A percentile compares a stretch with the other conserved stretches of the same genome.
Evolutionary conservation across 345 rosid genomes (phyloP).

Genomic region (Camelina sativa): DNA sequence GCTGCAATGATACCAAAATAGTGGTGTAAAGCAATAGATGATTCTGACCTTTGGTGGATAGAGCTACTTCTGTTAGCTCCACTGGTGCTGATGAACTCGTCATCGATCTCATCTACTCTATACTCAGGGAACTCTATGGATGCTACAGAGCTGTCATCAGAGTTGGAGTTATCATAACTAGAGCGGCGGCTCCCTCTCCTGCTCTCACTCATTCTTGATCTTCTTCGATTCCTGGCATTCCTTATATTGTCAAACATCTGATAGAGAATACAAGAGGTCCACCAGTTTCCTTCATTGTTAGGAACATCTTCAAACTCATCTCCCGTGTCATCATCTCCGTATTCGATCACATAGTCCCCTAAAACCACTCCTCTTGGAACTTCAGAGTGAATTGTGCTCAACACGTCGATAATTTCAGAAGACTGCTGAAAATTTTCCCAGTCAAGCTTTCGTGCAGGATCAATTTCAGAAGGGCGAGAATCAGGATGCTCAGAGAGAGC

Average conservation of each 20-base stretch:
- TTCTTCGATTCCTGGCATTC: slow-evolving; percentile 83
- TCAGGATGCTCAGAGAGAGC: slow-evolving; percentile 84
- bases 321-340: slow-evolving; percentile 85
- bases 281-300: slow-evolving; percentile 81
- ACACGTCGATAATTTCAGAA: slow-evolving; percentile 88
- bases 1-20: slow-evolving; percentile 15
- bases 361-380: slow-evolving; percentile 93
- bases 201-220: slow-evolving; percentile 71
- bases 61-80: slow-evolving; percentile 64
- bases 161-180: slow-evolving; percentile 73
- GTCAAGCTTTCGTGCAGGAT: slow-evolving; percentile 89
- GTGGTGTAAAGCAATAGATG: slow-evolving; percentile 16
- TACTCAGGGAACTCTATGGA: slow-evolving; percentile 78
- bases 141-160: slow-evolving; percentile 91
- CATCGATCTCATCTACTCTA: slow-evolving; percentile 85
- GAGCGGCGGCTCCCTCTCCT: slow-evolving; percentile 77
- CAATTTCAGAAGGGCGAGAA: slow-evolving; percentile 84
- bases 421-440: slow-evolving; percentile 99
- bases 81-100: slow-evolving; percentile 65
- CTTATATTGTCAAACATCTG: slow-evolving; percentile 89
- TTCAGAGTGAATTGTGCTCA: slow-evolving; percentile 97
- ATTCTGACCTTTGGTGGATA: slow-evolving; percentile 73
- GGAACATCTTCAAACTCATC: slow-evolving; percentile 92
- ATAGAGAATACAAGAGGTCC: slow-evolving; percentile 93
- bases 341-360: slow-evolving; percentile 97